Evolutionary conservation across 2,329 filamentous ascomycete species (phyloP), one percentile per base, ranked within the genome.

Genomic region (Talaromyces sp.): DNA sequence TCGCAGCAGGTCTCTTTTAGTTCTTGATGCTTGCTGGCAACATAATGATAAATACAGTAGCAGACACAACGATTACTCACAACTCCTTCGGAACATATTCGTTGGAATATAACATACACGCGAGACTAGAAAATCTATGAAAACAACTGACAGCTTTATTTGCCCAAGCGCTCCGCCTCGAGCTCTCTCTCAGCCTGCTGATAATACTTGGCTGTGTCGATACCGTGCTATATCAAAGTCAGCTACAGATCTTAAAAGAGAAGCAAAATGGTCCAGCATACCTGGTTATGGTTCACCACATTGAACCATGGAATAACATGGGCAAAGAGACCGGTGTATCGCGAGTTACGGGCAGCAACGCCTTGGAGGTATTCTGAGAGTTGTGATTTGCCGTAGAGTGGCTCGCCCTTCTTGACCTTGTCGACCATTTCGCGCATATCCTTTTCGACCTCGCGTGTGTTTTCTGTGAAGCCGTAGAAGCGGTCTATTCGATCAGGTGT

Each of bases 161-260:
- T 76, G 61, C 71, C 75, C 67, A 76, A 72, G 66, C 82, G 82
- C 83, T 96, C 93, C 45, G 88, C 89, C 81, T 96, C 95, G 73
- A 99, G 81, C 80, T 99, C 95, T 78, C 89, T 85, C 84, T 99
- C 95, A 8, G 95, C 95, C 79, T 96, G 92, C 77, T 90, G 89
- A 81, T 96, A 99, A 83, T 99, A 99, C 83, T 99, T 99, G 69
- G 94, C 93, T 37, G 95, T 99, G 78, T 99, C 95, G 66, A 99
- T 91, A 71, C 95, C 95, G 78, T 99, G 95, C 86, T 96, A 69
- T 66, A 66, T 49, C 6, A 49, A 24, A 62, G 66, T 72, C 64
- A 73, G 66, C 24, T 39, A 27, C 3, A 9, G 14, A 33, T 24
- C 45, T 6, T 19, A 19, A 50, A 13, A 16, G 39, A 10, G 22